Evolutionary conservation across 164 flowering plant genomes (phyloP), one percentile per base, ranked within the genome.

Genomic region (Protea cynaroides): DNA sequence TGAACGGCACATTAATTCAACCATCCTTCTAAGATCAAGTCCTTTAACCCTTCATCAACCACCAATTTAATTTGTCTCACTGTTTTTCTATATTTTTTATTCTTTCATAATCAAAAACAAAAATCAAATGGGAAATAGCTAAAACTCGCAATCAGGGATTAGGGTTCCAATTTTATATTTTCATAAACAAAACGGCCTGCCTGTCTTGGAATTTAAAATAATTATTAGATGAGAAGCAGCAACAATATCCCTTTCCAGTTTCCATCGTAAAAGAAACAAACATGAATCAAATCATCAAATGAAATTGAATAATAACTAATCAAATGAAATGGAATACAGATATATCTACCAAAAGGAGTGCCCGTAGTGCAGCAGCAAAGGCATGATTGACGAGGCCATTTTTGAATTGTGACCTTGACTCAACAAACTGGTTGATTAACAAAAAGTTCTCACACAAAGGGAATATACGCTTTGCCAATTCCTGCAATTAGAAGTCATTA

Each of bases 381-480:
- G 97, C 99, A 82, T 95, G 99, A 81, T 89, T 95, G 53, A 95
- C 99, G 58, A 95, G 68, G 52, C 99, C 99, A 70, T 77, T 85
- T 84, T 86, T 86, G 82, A 95, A 95, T 64, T 91, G 94, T 13
- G 97, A 88, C 72, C 91, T 89, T 43, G 89, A 85, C 74, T 94
- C 99, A 44, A 92, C 97, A 84, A 94, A 94, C 59, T 84, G 89
- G 74, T 77, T 80, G 13, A 91, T 89, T 69, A 85, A 61, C 71
- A 94, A 65, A 80, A 82, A 92, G 74, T 88, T 88, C 79, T 88
- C 82, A 47, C 97, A 94, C 62, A 94, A 65, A 29, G 99, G 96
- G 67, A 94, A 89, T 47, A 94, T 76, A 71, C 87, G 68, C 73
- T 84, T 91, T 7, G 92, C 84, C 76, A 86, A 64, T 75, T 94